Percentiles rank a stretch among this genome's conserved stretches.
These are phyloP conservation scores for Chenopodium quinoa DNA, from an alignment of 148 eudicot species.

Conservation along the genomic window DNA sequence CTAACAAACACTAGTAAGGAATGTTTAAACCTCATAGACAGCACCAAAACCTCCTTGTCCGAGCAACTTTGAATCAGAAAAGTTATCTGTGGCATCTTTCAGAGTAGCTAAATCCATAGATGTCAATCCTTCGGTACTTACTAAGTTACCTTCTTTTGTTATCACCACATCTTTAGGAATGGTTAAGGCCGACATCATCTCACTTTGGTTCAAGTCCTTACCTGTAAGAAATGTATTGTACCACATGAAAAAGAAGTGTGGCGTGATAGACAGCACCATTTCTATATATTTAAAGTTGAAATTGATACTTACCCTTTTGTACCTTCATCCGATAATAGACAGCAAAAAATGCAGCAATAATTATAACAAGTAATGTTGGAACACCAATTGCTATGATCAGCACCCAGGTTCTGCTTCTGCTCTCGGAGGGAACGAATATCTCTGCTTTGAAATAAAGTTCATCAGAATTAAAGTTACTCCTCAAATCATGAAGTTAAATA, in stretches of 20 bases:
- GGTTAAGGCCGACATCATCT: conserved; percentile 2
- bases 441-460: conserved; percentile 1
- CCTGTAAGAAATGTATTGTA: conserved; percentile 7
- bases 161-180: conserved; percentile 5
- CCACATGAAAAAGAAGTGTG: not conserved
- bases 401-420: conserved; percentile 7
- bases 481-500: not conserved
- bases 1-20: not conserved
- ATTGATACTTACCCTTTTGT: conserved; percentile 7
- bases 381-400: conserved; percentile 5
- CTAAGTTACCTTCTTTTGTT: conserved; percentile 18
- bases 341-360: conserved; percentile 3
- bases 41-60: conserved; percentile 35
- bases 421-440: not conserved
- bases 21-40: conserved; percentile 32
- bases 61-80: conserved; percentile 26
- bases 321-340: not conserved
- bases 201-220: conserved; percentile 13
- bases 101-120: conserved; percentile 25
- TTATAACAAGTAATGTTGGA: not conserved
- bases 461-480: not conserved
- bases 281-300: not conserved
- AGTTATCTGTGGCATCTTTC: conserved; percentile 30
- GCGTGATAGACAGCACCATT: not conserved
- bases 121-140: conserved; percentile 23